These are phyloP conservation scores for Phytophthora cajani DNA, from an alignment of 352 stramenopile species.

Conservation along the genomic window DNA sequence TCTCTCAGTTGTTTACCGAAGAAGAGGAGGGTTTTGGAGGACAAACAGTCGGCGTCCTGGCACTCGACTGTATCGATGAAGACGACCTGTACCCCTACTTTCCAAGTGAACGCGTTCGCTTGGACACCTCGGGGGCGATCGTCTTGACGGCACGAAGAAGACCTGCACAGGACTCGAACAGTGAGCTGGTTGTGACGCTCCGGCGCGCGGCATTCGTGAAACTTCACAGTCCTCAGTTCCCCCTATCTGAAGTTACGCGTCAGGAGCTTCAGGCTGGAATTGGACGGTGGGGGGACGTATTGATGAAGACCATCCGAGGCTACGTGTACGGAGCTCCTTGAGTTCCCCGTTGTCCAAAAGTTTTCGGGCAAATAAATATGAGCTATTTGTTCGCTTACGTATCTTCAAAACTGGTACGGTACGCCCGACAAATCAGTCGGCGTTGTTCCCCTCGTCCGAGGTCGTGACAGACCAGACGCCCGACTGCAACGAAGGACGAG, in stretches of 20 bases:
- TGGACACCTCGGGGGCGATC: constrained; percentile 29
- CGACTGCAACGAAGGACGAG: constrained; percentile 35
- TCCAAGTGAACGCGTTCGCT: constrained; percentile 10
- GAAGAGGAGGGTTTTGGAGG: constrained; percentile 14
- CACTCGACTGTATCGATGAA: constrained; percentile 33
- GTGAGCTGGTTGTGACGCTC: constrained; percentile 39
- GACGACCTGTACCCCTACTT: constrained; percentile 38
- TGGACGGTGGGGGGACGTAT: constrained; percentile 32
- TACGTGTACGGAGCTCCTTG: constrained; percentile 26
- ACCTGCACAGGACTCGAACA: background rate
- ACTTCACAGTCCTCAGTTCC: constrained; percentile 32
- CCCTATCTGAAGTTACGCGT: constrained; percentile 7
- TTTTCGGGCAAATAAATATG: too few species aligned
- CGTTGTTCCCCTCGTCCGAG: constrained; percentile 16
- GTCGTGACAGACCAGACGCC: constrained; percentile 36
- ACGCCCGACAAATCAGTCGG: background rate
- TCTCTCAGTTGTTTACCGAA: constrained; percentile 21
- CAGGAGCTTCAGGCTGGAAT: constrained; percentile 36
- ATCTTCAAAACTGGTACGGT: constrained; percentile 17
- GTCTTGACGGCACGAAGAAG: constrained; percentile 22
- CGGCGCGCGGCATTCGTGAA: constrained; percentile 31
- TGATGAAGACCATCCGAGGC: constrained; percentile 40
- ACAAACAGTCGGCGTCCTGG: constrained; percentile 21
- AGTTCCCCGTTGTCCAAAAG: too few species aligned
- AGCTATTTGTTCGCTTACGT: background rate